Conservation (phyloP, 1,284 basidiomycete genomes). For the Tausonia pullulans region DNA sequence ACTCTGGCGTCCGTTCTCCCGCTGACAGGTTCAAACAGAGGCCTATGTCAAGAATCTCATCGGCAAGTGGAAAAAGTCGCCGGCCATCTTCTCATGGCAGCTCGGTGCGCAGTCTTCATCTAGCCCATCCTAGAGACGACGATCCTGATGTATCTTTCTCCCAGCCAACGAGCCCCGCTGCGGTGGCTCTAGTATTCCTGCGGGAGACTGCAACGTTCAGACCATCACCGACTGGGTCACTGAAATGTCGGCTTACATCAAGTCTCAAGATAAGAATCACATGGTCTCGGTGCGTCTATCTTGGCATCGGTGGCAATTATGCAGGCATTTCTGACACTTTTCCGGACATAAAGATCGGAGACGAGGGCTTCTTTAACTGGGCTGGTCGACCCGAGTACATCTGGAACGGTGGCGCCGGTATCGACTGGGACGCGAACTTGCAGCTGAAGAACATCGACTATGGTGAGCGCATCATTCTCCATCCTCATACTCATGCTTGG, state of each 20-base stretch:
- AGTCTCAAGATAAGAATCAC: conserved; percentile 49
- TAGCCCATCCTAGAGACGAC: too few relatives aligned
- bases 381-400: conserved; percentile 39
- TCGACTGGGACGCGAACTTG: too few relatives aligned
- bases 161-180: conserved; percentile 50
- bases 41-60: conserved; percentile 48
- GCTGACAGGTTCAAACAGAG: conserved; percentile 20
- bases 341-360: conserved; percentile 39
- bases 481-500: too few relatives aligned
- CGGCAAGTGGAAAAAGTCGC: conserved; percentile 43
- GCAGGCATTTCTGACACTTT: too few relatives aligned
- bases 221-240: conserved; percentile 44
- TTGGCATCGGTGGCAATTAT: too few relatives aligned
- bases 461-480: too few relatives aligned
- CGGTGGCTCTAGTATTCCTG: conserved; percentile 38
- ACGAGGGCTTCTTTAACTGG: conserved; percentile 45
- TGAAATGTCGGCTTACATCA: conserved; percentile 40
- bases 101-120: conserved; percentile 27
- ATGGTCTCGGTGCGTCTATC: conserved; percentile 36
- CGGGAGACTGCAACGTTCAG: conserved; percentile 41
- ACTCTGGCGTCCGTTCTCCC: too few relatives aligned
- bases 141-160: too few relatives aligned
- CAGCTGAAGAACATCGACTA: too few relatives aligned
- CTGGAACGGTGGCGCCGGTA: too few relatives aligned
- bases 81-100: conserved; percentile 50